Conservation (phyloP, 345 rosid genomes). For the Citropsis articulata region DNA sequence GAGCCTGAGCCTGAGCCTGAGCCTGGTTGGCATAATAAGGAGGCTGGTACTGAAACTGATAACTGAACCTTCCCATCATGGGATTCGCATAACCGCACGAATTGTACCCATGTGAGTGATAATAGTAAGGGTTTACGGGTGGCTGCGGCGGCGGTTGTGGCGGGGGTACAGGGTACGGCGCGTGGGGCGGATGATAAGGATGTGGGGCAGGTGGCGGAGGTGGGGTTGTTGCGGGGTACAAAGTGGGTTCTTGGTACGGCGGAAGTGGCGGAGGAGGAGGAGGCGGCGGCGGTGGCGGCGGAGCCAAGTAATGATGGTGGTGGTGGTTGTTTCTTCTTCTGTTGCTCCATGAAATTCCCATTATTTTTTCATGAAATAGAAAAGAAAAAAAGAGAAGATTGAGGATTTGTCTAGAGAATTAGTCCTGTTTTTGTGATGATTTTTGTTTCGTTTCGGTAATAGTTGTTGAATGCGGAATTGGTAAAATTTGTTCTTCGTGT, state of each 20-base stretch:
- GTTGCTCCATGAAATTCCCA: constrained; percentile 80
- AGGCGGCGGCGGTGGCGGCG: constrained; percentile 37
- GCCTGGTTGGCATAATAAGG: constrained; percentile 51
- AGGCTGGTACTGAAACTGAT: constrained; percentile 36
- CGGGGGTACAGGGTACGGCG: constrained; percentile 32
- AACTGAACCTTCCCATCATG: constrained; percentile 39
- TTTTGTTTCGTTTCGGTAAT: neutral
- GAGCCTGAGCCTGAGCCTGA: constrained; percentile 32
- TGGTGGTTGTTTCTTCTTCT: constrained; percentile 51
- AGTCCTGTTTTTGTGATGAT: neutral
- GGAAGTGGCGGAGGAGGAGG: constrained; percentile 25
- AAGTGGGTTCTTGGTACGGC: constrained; percentile 23
- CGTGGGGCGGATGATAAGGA: constrained; percentile 32
- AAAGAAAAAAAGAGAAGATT: neutral
- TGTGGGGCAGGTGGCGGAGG: constrained; percentile 30
- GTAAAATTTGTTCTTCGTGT: too few species aligned
- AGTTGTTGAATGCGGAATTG: neutral
- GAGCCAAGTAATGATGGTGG: constrained; percentile 36
- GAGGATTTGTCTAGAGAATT: neutral
- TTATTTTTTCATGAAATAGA: constrained; percentile 13
- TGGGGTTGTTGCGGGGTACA: constrained; percentile 12
- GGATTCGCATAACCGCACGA: constrained; percentile 33
- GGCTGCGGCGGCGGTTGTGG: constrained; percentile 33
- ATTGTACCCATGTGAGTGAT: constrained; percentile 32
- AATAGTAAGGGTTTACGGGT: constrained; percentile 32